Conservation (phyloP, 306 rosid species). For the Cucurbita pepo region DNA sequence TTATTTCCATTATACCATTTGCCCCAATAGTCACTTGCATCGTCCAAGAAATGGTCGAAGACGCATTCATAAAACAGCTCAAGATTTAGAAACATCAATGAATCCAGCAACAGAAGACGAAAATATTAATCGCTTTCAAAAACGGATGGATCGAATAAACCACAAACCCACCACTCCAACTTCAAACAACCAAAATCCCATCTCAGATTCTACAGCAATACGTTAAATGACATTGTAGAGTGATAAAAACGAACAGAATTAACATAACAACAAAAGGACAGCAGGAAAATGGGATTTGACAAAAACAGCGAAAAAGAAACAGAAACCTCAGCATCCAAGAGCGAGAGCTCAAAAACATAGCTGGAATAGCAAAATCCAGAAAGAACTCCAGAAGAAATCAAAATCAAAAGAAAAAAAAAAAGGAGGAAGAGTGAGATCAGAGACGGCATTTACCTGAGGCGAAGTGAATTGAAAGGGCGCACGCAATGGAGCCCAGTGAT, state of each 20-base stretch:
- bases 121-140: neutral
- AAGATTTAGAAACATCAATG: neutral
- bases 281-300: neutral
- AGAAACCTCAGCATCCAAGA: neutral
- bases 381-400: slow-evolving; percentile 10
- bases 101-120: neutral
- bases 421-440: neutral
- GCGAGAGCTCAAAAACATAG: neutral
- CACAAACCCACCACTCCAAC: neutral
- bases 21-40: neutral
- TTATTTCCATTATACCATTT: neutral
- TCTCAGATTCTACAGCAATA: neutral
- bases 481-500: neutral
- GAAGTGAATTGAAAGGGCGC: neutral
- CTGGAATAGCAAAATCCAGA: neutral
- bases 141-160: neutral
- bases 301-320: neutral
- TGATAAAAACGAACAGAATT: neutral
- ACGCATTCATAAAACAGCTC: neutral
- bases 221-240: neutral
- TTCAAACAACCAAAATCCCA: neutral
- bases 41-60: neutral
- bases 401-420: neutral
- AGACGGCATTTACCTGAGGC: neutral
- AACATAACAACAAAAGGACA: neutral